These are phyloP conservation scores for Corynascus novoguineensis DNA, from an alignment of 495 filamentous ascomycete genomes.

Conservation along the genomic window DNA sequence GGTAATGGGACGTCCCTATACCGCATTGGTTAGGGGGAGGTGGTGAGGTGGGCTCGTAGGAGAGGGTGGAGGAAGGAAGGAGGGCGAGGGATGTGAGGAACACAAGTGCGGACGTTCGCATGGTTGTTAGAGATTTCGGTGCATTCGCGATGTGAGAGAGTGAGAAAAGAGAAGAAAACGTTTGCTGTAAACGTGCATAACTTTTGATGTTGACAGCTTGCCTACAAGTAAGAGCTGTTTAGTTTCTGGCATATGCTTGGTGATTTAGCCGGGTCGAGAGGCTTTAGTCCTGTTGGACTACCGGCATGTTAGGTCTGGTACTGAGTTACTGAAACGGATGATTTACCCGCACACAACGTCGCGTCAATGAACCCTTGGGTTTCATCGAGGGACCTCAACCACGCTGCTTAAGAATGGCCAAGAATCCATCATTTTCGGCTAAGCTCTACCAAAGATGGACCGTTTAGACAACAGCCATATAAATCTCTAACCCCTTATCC, in stretches of 20 bases:
- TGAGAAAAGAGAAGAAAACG: not conserved
- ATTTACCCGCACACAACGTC: not conserved
- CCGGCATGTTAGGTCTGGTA: not conserved
- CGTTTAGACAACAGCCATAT: slow-evolving; percentile 40
- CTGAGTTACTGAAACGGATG: no score
- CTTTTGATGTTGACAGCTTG: not conserved
- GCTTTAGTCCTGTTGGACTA: not conserved
- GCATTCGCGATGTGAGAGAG: not conserved
- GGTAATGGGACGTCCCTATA: not conserved
- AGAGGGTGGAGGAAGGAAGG: not conserved
- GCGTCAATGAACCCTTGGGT: no score
- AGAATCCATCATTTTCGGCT: not conserved
- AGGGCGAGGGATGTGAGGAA: not conserved
- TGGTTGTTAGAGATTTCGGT: not conserved
- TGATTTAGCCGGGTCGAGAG: not conserved
- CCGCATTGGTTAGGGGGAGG: not conserved
- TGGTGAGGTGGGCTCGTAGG: not conserved
- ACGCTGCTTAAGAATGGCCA: no score
- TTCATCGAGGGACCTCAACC: no score
- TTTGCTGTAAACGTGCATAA: not conserved
- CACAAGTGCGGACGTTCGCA: no score
- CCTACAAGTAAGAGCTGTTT: no score
- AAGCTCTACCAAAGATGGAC: not conserved
- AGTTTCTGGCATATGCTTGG: no score
- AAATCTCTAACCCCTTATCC: slow-evolving; percentile 48